phyloP scores from a whole-genome alignment of 2,329 filamentous ascomycete genomes.

The Teratosphaeria nubilosa region DNA sequence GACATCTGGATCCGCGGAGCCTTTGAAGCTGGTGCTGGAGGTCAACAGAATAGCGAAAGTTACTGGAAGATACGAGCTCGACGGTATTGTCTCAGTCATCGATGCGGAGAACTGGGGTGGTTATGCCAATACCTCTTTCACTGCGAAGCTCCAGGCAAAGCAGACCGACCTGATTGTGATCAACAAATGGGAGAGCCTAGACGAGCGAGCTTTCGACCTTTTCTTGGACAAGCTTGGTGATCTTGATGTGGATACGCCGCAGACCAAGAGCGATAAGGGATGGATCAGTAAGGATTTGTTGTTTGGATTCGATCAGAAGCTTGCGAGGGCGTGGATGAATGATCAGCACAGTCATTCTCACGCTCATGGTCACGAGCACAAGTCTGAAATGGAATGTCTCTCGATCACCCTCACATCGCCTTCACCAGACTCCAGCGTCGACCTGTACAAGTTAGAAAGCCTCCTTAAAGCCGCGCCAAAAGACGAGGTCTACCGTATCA shows the following conservation, averaged over 20 bases:
- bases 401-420: constrained; percentile 54
- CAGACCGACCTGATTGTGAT: constrained; percentile 88
- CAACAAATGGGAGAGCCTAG: constrained; percentile 80
- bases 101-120: constrained; percentile 94
- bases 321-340: constrained; percentile 45
- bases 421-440: constrained; percentile 40
- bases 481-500: constrained; percentile 93
- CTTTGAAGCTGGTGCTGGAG: constrained; percentile 82
- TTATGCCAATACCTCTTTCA: constrained; percentile 84
- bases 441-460: constrained; percentile 50
- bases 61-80: constrained; percentile 60
- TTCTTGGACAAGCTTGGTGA: constrained; percentile 71
- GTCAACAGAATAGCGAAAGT: constrained; percentile 70
- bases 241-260: constrained; percentile 63
- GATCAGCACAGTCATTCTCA: constrained; percentile 30
- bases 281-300: constrained; percentile 68
- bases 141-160: constrained; percentile 73
- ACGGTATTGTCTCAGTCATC: constrained; percentile 81
- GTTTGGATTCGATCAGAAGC: constrained; percentile 76
- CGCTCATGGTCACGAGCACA: constrained; percentile 48
- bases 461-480: constrained; percentile 69
- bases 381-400: constrained; percentile 80
- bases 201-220: constrained; percentile 64
- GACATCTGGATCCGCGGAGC: constrained; percentile 73
- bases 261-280: constrained; percentile 76